Percentiles rank a stretch among this genome's conserved stretches.
Evolutionary conservation across 2,329 filamentous ascomycete species (phyloP).

Genomic region (Chrysoporthe deuterocubensis): DNA sequence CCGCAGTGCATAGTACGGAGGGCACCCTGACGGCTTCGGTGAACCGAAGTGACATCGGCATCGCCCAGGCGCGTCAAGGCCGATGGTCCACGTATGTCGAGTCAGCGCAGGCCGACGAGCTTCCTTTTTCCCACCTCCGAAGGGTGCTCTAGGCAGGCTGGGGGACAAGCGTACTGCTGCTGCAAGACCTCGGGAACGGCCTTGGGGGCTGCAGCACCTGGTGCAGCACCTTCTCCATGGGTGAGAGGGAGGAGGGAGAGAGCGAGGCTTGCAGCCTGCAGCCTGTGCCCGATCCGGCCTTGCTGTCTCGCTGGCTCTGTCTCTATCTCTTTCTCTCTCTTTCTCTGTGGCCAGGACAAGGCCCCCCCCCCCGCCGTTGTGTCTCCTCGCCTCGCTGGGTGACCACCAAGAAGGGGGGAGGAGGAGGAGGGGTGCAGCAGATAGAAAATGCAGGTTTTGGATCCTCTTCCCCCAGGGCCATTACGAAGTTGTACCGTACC

Average conservation of each 20-base stretch:
- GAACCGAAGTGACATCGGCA: conserved; percentile 70
- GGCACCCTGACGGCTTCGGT: background rate
- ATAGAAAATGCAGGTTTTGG: no score
- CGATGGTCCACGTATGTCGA: conserved; percentile 56
- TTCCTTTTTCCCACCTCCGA: conserved; percentile 8
- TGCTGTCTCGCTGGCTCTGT: no score
- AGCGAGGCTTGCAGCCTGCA: conserved; percentile 3
- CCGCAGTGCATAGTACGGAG: background rate
- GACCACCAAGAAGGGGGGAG: background rate
- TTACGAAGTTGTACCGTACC: no score
- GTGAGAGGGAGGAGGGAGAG: background rate
- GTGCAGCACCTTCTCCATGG: conserved; percentile 14
- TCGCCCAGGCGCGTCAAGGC: conserved; percentile 97
- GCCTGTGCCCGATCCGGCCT: no score
- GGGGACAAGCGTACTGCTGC: conserved; percentile 6
- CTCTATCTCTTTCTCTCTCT: no score
- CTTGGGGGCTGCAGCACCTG: background rate
- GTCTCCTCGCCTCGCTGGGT: background rate
- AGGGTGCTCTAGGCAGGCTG: background rate
- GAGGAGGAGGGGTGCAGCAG: background rate
- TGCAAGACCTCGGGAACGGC: background rate
- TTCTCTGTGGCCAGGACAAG: no score
- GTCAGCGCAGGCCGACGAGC: conserved; percentile 9
- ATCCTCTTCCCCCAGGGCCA: no score
- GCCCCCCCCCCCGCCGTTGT: no score